Conservation (phyloP, 768 basidiomycete genomes). For the Leccinellum rugosiceps region DNA sequence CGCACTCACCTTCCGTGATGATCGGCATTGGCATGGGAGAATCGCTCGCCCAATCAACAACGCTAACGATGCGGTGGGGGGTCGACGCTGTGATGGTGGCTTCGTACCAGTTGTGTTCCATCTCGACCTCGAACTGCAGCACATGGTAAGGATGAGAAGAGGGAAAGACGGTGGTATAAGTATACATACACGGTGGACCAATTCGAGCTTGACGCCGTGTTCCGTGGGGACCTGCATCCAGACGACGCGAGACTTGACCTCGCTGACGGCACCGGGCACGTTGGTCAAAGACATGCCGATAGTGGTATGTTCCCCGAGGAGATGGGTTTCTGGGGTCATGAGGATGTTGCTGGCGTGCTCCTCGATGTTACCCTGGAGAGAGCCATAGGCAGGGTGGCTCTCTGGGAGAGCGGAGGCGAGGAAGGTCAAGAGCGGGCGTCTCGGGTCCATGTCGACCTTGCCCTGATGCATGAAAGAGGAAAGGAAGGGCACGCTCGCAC, state of each 20-base stretch:
- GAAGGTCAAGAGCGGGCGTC: slow-evolving; percentile 70
- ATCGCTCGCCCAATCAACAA: slow-evolving; percentile 94
- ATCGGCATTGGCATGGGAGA: slow-evolving; percentile 42
- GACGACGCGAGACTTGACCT: slow-evolving; percentile 76
- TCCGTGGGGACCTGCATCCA: slow-evolving; percentile 79
- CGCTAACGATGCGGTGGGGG: slow-evolving; percentile 81
- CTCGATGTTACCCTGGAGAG: slow-evolving; percentile 48
- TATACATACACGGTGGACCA: slow-evolving; percentile 52
- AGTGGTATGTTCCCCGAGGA: slow-evolving; percentile 45
- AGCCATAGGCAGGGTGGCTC: slow-evolving; percentile 36
- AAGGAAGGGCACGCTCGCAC: slow-evolving; percentile 39
- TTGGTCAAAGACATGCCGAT: slow-evolving; percentile 30
- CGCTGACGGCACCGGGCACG: slow-evolving; percentile 74
- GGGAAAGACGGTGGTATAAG: not conserved
- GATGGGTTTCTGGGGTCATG: slow-evolving; percentile 37
- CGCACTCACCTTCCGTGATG: slow-evolving; percentile 15
- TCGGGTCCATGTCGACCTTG: slow-evolving; percentile 33
- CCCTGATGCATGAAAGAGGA: slow-evolving; percentile 20
- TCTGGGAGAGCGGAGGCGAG: slow-evolving; percentile 71
- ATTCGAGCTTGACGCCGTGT: slow-evolving; percentile 58
- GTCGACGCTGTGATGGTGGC: slow-evolving; percentile 69
- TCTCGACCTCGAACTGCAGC: slow-evolving; percentile 80
- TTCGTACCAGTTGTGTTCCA: slow-evolving; percentile 97
- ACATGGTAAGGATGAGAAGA: not conserved
- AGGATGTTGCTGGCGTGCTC: slow-evolving; percentile 50